Conservation (phyloP, 2,329 filamentous ascomycete genomes). For the Geosmithia flava region DNA sequence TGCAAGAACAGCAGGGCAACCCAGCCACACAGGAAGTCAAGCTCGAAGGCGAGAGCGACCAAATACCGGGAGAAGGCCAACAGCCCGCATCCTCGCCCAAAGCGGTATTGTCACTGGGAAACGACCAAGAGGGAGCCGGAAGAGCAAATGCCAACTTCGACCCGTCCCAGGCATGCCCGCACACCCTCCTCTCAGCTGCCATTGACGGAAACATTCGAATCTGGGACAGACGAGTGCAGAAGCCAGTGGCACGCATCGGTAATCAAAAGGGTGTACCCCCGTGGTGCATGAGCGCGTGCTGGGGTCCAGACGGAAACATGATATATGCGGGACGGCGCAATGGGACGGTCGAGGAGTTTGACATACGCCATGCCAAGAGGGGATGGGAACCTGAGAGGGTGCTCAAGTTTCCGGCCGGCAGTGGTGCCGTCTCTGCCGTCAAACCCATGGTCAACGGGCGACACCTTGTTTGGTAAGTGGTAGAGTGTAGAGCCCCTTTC, state of each 20-base stretch:
- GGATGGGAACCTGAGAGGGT: conserved; percentile 63
- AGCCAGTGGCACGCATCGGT: conserved; percentile 67
- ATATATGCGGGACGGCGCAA: conserved; percentile 90
- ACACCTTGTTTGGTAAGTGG: conserved; percentile 63
- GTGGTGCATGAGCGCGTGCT: conserved; percentile 96
- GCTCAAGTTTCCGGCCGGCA: conserved; percentile 81
- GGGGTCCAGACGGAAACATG: conserved; percentile 89
- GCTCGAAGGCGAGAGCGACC: background rate
- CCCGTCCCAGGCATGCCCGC: conserved; percentile 38
- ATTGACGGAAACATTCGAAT: conserved; percentile 83
- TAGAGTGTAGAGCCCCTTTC: background rate
- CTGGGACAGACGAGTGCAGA: conserved; percentile 73
- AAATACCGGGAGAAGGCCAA: background rate
- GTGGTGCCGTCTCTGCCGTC: conserved; percentile 79
- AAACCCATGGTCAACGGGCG: conserved; percentile 85
- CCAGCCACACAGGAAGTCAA: background rate
- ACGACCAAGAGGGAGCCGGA: background rate
- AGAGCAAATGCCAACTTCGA: background rate
- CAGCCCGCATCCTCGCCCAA: background rate
- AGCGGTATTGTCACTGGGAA: background rate
- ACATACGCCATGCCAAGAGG: conserved; percentile 58
- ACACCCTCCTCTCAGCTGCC: conserved; percentile 77
- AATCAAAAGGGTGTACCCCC: conserved; percentile 69
- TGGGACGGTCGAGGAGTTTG: conserved; percentile 88
- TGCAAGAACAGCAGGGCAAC: background rate